Evolutionary conservation across 345 rosid species (phyloP).

Genomic region (Citrus glauca): DNA sequence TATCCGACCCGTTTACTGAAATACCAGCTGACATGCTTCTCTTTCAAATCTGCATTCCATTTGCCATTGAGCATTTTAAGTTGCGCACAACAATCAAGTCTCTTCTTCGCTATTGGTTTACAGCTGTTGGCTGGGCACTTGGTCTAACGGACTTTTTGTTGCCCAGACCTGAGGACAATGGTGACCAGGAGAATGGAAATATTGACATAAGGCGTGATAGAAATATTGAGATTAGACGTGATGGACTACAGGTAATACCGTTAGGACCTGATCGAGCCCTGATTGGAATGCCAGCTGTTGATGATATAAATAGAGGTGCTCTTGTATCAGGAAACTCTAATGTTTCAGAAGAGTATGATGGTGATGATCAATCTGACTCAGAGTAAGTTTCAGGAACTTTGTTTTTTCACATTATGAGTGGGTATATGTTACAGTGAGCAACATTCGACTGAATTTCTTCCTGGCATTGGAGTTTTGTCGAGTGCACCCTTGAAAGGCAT

Average conservation of each 20-base stretch:
- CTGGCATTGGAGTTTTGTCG: background rate
- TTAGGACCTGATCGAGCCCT: constrained; percentile 63
- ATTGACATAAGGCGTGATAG: constrained; percentile 80
- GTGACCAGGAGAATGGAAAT: constrained; percentile 72
- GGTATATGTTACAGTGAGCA: background rate
- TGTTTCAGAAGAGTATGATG: constrained; percentile 59
- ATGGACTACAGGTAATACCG: constrained; percentile 51
- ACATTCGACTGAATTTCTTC: background rate
- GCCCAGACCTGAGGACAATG: constrained; percentile 75
- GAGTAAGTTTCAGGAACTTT: constrained; percentile 55
- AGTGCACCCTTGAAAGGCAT: background rate
- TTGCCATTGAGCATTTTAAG: constrained; percentile 89
- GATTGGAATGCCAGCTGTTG: constrained; percentile 48
- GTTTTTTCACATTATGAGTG: background rate
- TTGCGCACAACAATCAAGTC: constrained; percentile 86
- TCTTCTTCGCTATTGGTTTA: constrained; percentile 89
- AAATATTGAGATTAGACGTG: constrained; percentile 74
- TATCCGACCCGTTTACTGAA: constrained; percentile 97
- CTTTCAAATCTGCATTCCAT: constrained; percentile 97
- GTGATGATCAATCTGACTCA: constrained; percentile 80
- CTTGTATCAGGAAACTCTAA: constrained; percentile 36
- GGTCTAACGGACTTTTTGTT: constrained; percentile 80
- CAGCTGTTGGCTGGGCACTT: constrained; percentile 89
- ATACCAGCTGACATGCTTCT: constrained; percentile 98
- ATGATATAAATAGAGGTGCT: constrained; percentile 45